Evolutionary conservation across 169 alveolate genomes (phyloP).

Genomic region (Eimeria sp.): DNA sequence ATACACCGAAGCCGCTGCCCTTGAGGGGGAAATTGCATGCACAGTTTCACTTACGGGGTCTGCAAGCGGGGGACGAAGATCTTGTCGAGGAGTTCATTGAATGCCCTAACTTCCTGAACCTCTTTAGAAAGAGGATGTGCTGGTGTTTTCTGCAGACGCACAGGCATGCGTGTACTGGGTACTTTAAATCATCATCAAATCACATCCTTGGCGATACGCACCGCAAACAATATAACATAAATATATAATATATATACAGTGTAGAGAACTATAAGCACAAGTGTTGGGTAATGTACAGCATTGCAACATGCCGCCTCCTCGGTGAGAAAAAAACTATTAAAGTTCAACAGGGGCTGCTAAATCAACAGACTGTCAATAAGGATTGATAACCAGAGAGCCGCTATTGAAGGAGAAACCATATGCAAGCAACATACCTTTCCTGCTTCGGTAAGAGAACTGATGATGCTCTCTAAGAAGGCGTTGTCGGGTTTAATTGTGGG

Average conservation of each 20-base stretch:
- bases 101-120: not conserved
- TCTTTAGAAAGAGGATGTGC: slow-evolving; percentile 16
- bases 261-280: not conserved
- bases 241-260: too few species aligned
- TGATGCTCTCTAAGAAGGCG: not conserved
- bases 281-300: not conserved
- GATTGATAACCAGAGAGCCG: not conserved
- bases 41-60: slow-evolving; percentile 31
- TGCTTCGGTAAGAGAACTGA: not conserved
- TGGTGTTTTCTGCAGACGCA: not conserved
- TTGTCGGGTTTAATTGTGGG: not conserved
- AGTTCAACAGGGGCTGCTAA: too few species aligned
- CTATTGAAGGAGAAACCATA: not conserved
- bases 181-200: not conserved
- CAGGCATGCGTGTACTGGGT: not conserved
- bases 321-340: not conserved
- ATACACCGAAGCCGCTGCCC: too few species aligned
- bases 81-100: slow-evolving; percentile 29
- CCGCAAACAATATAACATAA: not conserved
- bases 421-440: not conserved
- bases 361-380: too few species aligned
- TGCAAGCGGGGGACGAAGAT: slow-evolving; percentile 67
- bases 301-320: not conserved
- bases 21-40: too few species aligned
- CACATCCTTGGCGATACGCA: not conserved